Conservation (phyloP, 2,329 filamentous ascomycete species). For the Ophiostoma quercus region DNA sequence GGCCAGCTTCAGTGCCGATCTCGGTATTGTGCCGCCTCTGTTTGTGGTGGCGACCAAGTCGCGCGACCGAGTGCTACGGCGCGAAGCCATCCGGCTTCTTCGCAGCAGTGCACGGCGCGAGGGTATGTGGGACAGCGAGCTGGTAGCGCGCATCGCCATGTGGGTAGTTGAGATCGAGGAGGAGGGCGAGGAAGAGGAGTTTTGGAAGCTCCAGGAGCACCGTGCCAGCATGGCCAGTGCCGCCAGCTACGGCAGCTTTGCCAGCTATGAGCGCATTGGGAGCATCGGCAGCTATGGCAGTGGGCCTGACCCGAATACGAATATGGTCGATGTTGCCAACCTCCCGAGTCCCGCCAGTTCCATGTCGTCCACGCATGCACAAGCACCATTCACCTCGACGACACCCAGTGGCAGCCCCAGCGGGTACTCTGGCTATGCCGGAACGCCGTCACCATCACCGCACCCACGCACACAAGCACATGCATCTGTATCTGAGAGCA, state of each 20-base stretch:
- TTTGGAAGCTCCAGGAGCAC: constrained; percentile 23
- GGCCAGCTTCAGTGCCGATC: constrained; percentile 58
- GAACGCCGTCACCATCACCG: neutral
- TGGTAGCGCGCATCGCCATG: constrained; percentile 50
- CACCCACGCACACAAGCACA: neutral
- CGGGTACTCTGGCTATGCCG: neutral
- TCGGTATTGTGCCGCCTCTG: constrained; percentile 60
- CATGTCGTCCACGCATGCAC: constrained; percentile 5
- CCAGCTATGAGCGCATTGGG: neutral
- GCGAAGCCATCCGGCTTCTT: constrained; percentile 58
- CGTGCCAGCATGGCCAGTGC: neutral
- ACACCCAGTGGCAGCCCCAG: neutral
- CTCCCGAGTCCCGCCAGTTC: constrained; percentile 8
- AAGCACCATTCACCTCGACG: neutral
- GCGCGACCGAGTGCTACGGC: constrained; percentile 50
- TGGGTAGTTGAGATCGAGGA: constrained; percentile 55
- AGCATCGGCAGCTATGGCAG: neutral
- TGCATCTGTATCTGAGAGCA: neutral
- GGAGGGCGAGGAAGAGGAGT: constrained; percentile 35
- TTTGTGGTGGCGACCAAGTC: constrained; percentile 64
- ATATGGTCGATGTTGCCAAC: neutral
- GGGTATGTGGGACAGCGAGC: constrained; percentile 64
- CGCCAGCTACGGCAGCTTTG: neutral
- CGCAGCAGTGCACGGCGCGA: constrained; percentile 57
- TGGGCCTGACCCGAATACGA: neutral